Percentiles rank a stretch among this genome's conserved stretches.
Evolutionary conservation across 768 basidiomycete species (phyloP).

Genomic region (Gymnopilus junonius): DNA sequence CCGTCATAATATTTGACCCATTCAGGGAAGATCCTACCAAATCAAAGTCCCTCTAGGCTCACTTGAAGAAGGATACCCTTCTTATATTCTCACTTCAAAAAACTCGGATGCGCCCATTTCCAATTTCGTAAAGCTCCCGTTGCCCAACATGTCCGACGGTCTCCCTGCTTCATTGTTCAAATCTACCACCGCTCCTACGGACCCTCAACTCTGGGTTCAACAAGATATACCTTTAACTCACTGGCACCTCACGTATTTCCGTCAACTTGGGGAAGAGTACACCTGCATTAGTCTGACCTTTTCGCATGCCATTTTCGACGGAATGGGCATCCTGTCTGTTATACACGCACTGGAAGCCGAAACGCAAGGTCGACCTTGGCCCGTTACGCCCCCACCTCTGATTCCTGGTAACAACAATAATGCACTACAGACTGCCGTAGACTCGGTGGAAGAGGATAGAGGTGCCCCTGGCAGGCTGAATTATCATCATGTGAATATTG

Average conservation of each 20-base stretch:
- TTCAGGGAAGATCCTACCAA: not conserved
- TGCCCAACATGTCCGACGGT: slow-evolving; percentile 33
- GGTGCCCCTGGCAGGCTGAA: not conserved
- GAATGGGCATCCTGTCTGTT: slow-evolving; percentile 38
- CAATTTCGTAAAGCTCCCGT: slow-evolving; percentile 34
- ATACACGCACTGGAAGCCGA: slow-evolving; percentile 42
- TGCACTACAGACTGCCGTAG: slow-evolving; percentile 31
- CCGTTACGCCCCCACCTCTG: slow-evolving; percentile 32
- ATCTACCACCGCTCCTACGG: slow-evolving; percentile 29
- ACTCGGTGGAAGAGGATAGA: not conserved
- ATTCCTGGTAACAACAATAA: slow-evolving; percentile 33
- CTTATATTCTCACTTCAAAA: not conserved
- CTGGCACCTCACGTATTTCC: slow-evolving; percentile 46
- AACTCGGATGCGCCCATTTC: slow-evolving; percentile 35
- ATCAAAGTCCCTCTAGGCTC: not conserved
- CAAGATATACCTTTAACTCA: slow-evolving; percentile 43
- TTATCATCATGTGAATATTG: slow-evolving; percentile 22
- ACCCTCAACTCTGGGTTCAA: slow-evolving; percentile 31
- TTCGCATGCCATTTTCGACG: slow-evolving; percentile 45
- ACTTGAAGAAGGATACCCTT: not conserved
- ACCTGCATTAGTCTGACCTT: slow-evolving; percentile 44
- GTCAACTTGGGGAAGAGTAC: slow-evolving; percentile 25
- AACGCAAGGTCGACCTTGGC: slow-evolving; percentile 37
- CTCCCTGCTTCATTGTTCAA: slow-evolving; percentile 41
- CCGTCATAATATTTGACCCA: not conserved